Evolutionary conservation across 768 basidiomycete species (phyloP).

Genomic region (Dioszegia crocea): DNA sequence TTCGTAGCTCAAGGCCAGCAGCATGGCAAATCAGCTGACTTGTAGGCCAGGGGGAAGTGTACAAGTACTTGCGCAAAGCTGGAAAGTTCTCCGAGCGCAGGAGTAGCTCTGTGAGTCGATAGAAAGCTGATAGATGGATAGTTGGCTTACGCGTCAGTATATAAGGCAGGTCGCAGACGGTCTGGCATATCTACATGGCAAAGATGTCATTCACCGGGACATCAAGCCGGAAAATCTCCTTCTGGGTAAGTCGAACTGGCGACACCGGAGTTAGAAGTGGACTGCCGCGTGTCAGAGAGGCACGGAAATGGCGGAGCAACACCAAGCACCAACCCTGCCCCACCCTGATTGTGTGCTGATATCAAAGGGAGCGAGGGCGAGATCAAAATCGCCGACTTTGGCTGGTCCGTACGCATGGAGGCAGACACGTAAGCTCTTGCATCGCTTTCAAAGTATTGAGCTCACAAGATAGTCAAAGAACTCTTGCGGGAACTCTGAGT

Average conservation of each 20-base stretch:
- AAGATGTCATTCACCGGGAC: slow-evolving; percentile 96
- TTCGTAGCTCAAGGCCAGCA: background rate
- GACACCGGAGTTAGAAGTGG: no score
- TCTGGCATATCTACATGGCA: slow-evolving; percentile 79
- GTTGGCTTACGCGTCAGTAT: slow-evolving; percentile 57
- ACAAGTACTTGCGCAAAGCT: slow-evolving; percentile 83
- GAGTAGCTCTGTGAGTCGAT: slow-evolving; percentile 57
- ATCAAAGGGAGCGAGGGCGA: slow-evolving; percentile 67
- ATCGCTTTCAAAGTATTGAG: background rate
- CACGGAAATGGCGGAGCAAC: no score
- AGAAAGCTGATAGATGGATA: no score
- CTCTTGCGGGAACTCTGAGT: slow-evolving; percentile 90
- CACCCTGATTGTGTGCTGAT: no score
- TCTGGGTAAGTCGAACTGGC: slow-evolving; percentile 63
- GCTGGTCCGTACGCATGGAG: slow-evolving; percentile 57
- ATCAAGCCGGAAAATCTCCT: slow-evolving; percentile 98
- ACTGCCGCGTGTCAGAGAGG: no score
- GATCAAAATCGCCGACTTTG: slow-evolving; percentile 97
- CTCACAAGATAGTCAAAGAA: slow-evolving; percentile 57
- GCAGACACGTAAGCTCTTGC: slow-evolving; percentile 18
- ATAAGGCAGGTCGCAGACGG: slow-evolving; percentile 98
- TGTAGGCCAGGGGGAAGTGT: slow-evolving; percentile 68
- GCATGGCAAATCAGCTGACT: background rate
- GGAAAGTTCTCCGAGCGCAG: slow-evolving; percentile 84
- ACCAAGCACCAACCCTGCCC: no score